Conservation (phyloP, 106 monocot species). For the Dendrobium officinale region DNA sequence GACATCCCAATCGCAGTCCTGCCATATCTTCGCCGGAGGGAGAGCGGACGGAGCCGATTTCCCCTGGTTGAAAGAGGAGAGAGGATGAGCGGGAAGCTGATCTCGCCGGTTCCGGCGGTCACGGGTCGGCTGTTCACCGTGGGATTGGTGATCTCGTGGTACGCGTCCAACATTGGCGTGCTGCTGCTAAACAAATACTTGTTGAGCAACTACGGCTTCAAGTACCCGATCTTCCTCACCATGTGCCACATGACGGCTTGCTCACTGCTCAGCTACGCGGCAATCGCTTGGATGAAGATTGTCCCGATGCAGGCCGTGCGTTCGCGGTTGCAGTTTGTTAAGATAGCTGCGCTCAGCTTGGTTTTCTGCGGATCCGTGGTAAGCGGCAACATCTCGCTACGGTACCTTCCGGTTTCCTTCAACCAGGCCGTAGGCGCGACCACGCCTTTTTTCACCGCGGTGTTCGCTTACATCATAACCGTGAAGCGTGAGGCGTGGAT, state of each 20-base stretch:
- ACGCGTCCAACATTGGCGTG: conserved; percentile 69
- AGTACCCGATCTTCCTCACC: conserved; percentile 42
- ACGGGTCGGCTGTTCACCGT: conserved; percentile 39
- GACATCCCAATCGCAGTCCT: neutral
- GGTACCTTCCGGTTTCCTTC: conserved; percentile 34
- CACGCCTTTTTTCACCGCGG: conserved; percentile 46
- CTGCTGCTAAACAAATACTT: conserved; percentile 44
- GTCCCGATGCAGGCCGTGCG: conserved; percentile 41
- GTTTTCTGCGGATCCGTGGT: conserved; percentile 44
- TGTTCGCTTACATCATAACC: conserved; percentile 37
- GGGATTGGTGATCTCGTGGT: conserved; percentile 56
- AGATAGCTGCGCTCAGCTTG: conserved; percentile 37
- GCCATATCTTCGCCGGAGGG: neutral
- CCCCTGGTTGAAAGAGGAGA: neutral
- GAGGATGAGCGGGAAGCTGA: conserved; percentile 17
- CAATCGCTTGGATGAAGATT: conserved; percentile 36
- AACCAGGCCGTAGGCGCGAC: conserved; percentile 51
- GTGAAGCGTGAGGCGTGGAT: conserved; percentile 36
- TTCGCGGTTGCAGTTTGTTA: conserved; percentile 32
- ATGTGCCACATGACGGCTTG: conserved; percentile 51
- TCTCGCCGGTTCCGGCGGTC: neutral
- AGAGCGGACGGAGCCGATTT: neutral
- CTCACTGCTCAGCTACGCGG: conserved; percentile 39
- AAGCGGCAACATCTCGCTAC: conserved; percentile 37
- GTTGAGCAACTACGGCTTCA: conserved; percentile 27